phyloP scores from a whole-genome alignment of 1,284 basidiomycete genomes.

The Boletus semigastroideus region DNA sequence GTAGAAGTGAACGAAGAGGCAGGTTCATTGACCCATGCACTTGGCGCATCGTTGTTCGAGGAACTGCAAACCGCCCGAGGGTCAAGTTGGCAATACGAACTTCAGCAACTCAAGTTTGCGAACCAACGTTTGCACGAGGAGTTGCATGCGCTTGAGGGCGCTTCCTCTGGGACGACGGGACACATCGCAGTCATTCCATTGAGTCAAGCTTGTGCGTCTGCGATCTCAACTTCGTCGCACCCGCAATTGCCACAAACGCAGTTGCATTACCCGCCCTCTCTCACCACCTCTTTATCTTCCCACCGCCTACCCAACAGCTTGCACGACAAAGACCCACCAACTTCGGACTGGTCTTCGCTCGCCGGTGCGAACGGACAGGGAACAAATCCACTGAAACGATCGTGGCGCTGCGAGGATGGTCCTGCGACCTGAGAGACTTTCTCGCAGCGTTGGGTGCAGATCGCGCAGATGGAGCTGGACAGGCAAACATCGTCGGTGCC shows the following conservation, averaged over 20 bases:
- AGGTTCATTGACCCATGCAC: slow-evolving; percentile 29
- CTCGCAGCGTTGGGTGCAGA: background rate
- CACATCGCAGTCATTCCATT: background rate
- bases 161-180: background rate
- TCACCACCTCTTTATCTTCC: slow-evolving; percentile 1
- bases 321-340: slow-evolving; percentile 22
- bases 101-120: slow-evolving; percentile 78
- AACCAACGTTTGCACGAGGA: slow-evolving; percentile 76
- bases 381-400: slow-evolving; percentile 25
- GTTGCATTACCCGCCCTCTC: slow-evolving; percentile 2
- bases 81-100: slow-evolving; percentile 90
- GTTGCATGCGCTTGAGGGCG: slow-evolving; percentile 52
- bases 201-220: background rate
- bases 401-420: slow-evolving; percentile 27
- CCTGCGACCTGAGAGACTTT: slow-evolving; percentile 14
- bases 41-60: slow-evolving; percentile 59
- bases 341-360: slow-evolving; percentile 33
- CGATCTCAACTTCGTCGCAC: slow-evolving; percentile 1
- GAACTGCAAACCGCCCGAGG: slow-evolving; percentile 66
- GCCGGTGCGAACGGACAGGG: slow-evolving; percentile 29
- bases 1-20: background rate
- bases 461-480: background rate
- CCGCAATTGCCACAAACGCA: slow-evolving; percentile 3
- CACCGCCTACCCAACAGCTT: slow-evolving; percentile 9
- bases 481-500: background rate